Conservation (phyloP, 805 yeast species). For the Saturnispora quitensis region DNA sequence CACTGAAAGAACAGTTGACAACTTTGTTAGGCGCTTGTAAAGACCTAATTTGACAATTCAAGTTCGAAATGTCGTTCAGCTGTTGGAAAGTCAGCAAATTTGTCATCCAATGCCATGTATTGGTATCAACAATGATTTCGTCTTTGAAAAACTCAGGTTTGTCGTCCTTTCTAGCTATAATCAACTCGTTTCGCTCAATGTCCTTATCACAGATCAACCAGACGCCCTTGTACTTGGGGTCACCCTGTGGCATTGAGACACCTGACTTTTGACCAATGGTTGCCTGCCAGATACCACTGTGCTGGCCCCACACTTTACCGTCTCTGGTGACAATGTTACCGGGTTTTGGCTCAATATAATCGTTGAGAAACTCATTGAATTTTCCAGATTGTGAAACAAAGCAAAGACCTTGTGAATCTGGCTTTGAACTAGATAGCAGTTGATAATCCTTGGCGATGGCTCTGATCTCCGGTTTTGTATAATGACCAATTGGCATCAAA, state of each 20-base stretch:
- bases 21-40: slow-evolving; percentile 48
- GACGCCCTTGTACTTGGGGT: slow-evolving; percentile 59
- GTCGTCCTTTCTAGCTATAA: slow-evolving; percentile 66
- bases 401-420: slow-evolving; percentile 92
- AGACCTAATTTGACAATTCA: slow-evolving; percentile 63
- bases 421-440: slow-evolving; percentile 63
- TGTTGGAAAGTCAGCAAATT: slow-evolving; percentile 6
- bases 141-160: slow-evolving; percentile 45
- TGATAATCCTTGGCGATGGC: slow-evolving; percentile 46
- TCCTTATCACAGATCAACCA: slow-evolving; percentile 84
- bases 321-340: slow-evolving; percentile 75
- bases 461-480: slow-evolving; percentile 66
- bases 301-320: slow-evolving; percentile 71
- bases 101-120: slow-evolving; percentile 41
- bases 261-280: slow-evolving; percentile 86
- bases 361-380: slow-evolving; percentile 63
- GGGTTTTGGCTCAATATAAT: slow-evolving; percentile 61
- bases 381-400: slow-evolving; percentile 64
- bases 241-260: slow-evolving; percentile 82
- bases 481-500: slow-evolving; percentile 75
- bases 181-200: slow-evolving; percentile 55
- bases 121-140: slow-evolving; percentile 31
- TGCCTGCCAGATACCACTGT: slow-evolving; percentile 87
- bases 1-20: slow-evolving; percentile 3
- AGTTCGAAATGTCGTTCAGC: slow-evolving; percentile 8